Percentiles rank a stretch among this genome's conserved stretches.
These are phyloP conservation scores for Osmozyma mogii DNA, from an alignment of 805 yeast genomes.

Conservation along the genomic window DNA sequence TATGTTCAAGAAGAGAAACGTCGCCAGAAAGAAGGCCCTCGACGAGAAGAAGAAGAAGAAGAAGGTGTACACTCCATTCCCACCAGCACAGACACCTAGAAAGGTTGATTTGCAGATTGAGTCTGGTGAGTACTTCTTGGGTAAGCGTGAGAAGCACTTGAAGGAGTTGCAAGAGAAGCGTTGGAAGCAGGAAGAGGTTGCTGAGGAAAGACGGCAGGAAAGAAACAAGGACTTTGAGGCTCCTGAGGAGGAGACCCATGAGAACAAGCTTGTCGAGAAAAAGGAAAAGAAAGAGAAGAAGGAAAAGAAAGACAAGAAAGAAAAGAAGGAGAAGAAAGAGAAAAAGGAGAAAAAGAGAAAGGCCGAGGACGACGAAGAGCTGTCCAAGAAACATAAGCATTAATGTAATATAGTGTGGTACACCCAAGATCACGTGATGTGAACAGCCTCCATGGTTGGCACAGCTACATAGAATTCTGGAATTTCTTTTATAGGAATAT, in stretches of 20 bases:
- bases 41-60: constrained; percentile 59
- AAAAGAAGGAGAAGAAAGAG: constrained; percentile 12
- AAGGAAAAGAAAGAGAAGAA: constrained; percentile 11
- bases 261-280: constrained; percentile 26
- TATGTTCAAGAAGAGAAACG: constrained; percentile 91
- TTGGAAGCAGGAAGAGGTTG: constrained; percentile 66
- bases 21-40: constrained; percentile 84
- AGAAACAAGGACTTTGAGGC: constrained; percentile 76
- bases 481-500: too few species aligned
- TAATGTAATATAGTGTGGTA: too few species aligned
- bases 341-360: constrained; percentile 17
- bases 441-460: too few species aligned
- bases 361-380: constrained; percentile 10
- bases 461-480: too few species aligned
- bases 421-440: too few species aligned
- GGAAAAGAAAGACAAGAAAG: constrained; percentile 21
- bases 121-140: constrained; percentile 95
- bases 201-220: constrained; percentile 57
- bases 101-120: constrained; percentile 96
- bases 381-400: constrained; percentile 2
- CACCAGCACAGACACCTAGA: constrained; percentile 95
- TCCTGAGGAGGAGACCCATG: constrained; percentile 66
- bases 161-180: constrained; percentile 69
- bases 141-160: constrained; percentile 71
- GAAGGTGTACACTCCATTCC: constrained; percentile 90